These are phyloP conservation scores for Penicillium crystallinum DNA, from an alignment of 495 filamentous ascomycete genomes.

Conservation along the genomic window DNA sequence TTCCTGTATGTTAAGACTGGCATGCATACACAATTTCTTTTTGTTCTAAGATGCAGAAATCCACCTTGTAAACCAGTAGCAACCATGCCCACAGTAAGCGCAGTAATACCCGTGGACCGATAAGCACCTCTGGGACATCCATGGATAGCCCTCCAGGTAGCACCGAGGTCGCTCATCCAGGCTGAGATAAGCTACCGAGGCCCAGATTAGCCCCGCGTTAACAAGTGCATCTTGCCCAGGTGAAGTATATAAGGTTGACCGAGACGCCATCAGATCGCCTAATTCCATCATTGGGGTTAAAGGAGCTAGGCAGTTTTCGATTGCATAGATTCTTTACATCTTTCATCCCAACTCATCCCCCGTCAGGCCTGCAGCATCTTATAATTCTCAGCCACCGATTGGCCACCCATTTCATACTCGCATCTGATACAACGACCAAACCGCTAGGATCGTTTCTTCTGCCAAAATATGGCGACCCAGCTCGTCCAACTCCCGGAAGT, in stretches of 20 bases:
- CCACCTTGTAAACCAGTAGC: too few species aligned
- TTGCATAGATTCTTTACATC: background rate
- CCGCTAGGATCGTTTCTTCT: background rate
- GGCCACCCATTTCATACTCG: background rate
- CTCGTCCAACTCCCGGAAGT: slow-evolving; percentile 56
- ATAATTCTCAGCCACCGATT: background rate
- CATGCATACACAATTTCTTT: slow-evolving; percentile 38
- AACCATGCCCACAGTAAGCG: too few species aligned
- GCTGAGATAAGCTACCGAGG: slow-evolving; percentile 32
- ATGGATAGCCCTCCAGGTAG: too few species aligned
- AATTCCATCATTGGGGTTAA: background rate
- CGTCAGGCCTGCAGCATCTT: background rate
- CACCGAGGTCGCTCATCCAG: background rate
- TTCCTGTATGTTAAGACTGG: slow-evolving; percentile 41
- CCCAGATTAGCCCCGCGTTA: slow-evolving; percentile 16
- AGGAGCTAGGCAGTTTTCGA: too few species aligned
- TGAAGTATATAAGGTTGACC: background rate
- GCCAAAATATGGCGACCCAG: slow-evolving; percentile 38
- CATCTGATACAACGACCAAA: background rate
- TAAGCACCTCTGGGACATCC: too few species aligned
- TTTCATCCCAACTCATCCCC: background rate
- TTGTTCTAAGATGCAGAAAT: background rate
- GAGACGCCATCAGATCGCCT: slow-evolving; percentile 1
- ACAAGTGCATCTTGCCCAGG: background rate
- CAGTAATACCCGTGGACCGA: too few species aligned